Base-by-base conservation (phyloP, 2,329 filamentous ascomycete species). In the Aspergillus sojae region DNA sequence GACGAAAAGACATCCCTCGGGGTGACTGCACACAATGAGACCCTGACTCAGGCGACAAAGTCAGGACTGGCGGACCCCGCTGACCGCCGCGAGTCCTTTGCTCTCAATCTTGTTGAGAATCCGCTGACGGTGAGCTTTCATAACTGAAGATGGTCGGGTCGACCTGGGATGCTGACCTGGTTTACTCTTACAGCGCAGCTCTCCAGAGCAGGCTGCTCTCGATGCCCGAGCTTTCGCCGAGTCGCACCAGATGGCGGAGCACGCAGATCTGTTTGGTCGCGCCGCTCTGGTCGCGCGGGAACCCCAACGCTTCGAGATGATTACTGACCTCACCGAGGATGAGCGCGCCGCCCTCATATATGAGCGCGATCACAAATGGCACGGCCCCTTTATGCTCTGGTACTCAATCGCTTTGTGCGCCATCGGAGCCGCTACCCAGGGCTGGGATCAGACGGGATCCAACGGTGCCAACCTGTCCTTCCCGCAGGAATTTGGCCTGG, bases 401-500 rank as follows among this genome's bases (percentile, higher is more conserved):
- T 77, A 80, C 62, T 82, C 81, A 23, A 80, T 85, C 62, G 77
- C 79, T 39, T 72, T 84, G 23, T 83, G 81, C 67, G 82, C 81
- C 11, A 74, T 85, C 50, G 82, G 79, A 12, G 81, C 82, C 30
- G 81, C 81, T 14, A 79, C 83, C 0, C 83, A 85, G 65, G 79
- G 80, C 34, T 84, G 82, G 83, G 82, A 84, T 74, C 83, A 85
- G 69, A 84, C 82, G 12, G 83, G 82, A n/a, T 80, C 79, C 26
- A 85, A 85, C 64, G 83, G 83, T 5, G 83, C 83, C 19, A 85
- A 85, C 59, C 68, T 85, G 50, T 80, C 76, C 1, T 85, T 83
- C 65, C 82, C 82, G 1, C 63, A 71, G 32, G 80, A 76, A 5
- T 78, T 83, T 34, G 72, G 72, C 16, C 85, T 83, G 19, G 67